Percentiles rank a stretch among this genome's conserved stretches.
These are phyloP conservation scores for Aegle marmelos DNA, from an alignment of 345 rosid species.

Conservation along the genomic window DNA sequence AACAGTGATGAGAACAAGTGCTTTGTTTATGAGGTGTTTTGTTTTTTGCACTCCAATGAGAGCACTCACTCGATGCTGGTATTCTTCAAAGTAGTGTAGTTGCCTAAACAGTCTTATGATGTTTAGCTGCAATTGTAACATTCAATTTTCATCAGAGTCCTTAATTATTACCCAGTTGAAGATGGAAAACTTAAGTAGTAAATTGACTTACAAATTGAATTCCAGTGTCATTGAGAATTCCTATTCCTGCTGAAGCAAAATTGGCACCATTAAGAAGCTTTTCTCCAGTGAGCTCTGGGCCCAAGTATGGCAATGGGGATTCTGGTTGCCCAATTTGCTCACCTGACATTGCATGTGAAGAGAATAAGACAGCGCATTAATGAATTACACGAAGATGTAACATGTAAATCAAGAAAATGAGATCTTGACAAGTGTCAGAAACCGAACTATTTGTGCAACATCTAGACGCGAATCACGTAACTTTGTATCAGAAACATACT, in stretches of 20 bases:
- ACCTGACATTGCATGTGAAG: constrained; percentile 33
- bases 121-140: constrained; percentile 41
- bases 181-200: neutral
- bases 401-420: neutral
- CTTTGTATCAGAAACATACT: constrained; percentile 25
- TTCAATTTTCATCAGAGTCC: neutral
- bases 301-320: constrained; percentile 64
- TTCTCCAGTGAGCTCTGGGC: constrained; percentile 52
- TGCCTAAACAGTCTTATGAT: constrained; percentile 61
- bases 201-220: constrained; percentile 45
- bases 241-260: constrained; percentile 88
- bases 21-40: constrained; percentile 41
- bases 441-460: neutral
- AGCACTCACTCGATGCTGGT: constrained; percentile 47
- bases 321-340: constrained; percentile 45
- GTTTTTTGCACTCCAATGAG: constrained; percentile 43
- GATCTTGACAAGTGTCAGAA: neutral
- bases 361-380: neutral
- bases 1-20: constrained; percentile 44
- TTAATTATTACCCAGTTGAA: neutral
- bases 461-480: neutral
- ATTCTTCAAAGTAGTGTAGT: constrained; percentile 50
- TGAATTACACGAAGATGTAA: neutral
- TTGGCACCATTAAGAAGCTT: constrained; percentile 70
- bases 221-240: constrained; percentile 65